Percentiles rank a stretch among this genome's conserved stretches.
Conservation (phyloP, 495 filamentous ascomycete species). For the Delitschia confertaspora region DNA sequence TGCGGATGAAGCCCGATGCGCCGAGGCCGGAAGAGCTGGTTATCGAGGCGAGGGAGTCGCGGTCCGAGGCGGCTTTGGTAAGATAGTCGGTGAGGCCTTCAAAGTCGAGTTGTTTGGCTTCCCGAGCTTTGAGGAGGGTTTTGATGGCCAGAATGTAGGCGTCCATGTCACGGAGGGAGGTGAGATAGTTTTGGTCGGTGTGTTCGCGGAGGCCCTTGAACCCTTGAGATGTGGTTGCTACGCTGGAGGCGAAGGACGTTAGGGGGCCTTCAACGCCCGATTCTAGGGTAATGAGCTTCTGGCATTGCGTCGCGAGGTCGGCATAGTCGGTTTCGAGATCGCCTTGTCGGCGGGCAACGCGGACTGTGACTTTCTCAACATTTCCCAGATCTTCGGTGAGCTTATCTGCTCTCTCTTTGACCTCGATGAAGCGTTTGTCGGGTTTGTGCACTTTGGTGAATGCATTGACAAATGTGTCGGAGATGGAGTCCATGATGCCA, state of each 20-base stretch:
- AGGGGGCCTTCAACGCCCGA: conserved; percentile 74
- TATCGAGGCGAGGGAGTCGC: conserved; percentile 69
- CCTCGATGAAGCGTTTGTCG: conserved; percentile 88
- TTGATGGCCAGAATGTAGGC: conserved; percentile 80
- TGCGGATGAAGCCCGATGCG: conserved; percentile 80
- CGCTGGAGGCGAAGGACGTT: conserved; percentile 73
- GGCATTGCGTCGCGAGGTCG: conserved; percentile 86
- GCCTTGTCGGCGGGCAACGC: conserved; percentile 76
- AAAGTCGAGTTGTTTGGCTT: conserved; percentile 96
- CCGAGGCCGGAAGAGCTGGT: conserved; percentile 46
- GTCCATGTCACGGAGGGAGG: conserved; percentile 85
- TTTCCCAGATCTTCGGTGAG: conserved; percentile 88
- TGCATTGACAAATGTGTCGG: conserved; percentile 94
- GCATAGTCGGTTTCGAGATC: conserved; percentile 85
- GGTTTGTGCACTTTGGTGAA: conserved; percentile 95
- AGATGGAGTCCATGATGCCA: conserved; percentile 84
- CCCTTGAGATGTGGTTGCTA: conserved; percentile 70
- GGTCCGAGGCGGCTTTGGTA: conserved; percentile 77
- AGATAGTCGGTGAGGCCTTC: conserved; percentile 94
- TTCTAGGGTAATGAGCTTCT: conserved; percentile 83
- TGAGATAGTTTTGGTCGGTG: conserved; percentile 92
- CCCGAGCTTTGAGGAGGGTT: conserved; percentile 78
- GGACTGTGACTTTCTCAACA: conserved; percentile 85
- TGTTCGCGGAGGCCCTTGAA: conserved; percentile 73
- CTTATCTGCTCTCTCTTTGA: conserved; percentile 87